phyloP scores from a whole-genome alignment of 2,329 filamentous ascomycete genomes.

The Stromatinia cepivora region DNA sequence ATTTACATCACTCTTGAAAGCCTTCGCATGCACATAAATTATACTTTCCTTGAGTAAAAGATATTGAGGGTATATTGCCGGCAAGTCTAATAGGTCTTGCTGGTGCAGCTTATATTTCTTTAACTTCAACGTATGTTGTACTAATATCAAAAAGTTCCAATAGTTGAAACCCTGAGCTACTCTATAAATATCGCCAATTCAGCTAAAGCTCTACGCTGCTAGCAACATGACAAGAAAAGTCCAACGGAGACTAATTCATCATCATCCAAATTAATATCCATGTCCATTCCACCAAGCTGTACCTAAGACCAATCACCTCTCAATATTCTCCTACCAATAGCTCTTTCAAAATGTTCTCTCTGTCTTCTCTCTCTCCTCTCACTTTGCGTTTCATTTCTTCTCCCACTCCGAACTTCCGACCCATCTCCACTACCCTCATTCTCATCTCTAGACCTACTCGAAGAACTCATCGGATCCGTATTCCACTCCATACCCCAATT shows the following conservation, averaged over 20 bases:
- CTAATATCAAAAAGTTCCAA: background rate
- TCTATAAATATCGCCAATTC: background rate
- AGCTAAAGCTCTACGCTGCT: background rate
- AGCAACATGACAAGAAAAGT: background rate
- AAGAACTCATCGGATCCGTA: background rate
- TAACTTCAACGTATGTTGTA: background rate
- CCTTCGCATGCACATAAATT: too few species aligned
- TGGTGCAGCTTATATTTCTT: background rate
- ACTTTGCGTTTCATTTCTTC: background rate
- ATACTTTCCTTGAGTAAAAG: background rate
- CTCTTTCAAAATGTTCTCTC: background rate
- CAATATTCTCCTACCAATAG: background rate
- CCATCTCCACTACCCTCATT: background rate
- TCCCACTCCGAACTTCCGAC: background rate
- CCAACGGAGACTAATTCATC: background rate
- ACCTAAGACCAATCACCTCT: too few species aligned
- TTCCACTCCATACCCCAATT: background rate
- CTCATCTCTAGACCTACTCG: background rate
- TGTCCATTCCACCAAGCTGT: background rate
- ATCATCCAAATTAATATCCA: background rate
- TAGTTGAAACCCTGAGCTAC: background rate
- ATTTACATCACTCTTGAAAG: too few species aligned
- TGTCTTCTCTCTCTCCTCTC: background rate
- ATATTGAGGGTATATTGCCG: background rate
- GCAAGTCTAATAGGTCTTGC: background rate